Evolutionary conservation across 306 rosid genomes (phyloP), one percentile per base, ranked within the genome.

Genomic region (Cucurbita argyrosperma): DNA sequence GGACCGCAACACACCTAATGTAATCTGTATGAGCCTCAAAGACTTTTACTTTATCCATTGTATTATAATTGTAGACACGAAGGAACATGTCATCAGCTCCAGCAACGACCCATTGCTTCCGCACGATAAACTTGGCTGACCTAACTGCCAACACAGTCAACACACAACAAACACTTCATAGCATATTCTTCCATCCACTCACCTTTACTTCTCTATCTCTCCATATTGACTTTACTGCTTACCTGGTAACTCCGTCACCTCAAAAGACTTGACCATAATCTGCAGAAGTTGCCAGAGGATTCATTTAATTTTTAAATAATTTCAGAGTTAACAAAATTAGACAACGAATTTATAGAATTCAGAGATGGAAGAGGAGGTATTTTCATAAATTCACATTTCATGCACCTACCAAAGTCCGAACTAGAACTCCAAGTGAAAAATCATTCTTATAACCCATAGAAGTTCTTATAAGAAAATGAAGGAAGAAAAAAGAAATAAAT

Each of bases 11-110:
- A 80, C 99, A 87, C 79, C 99, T 88, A 63, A 94, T 94, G 88
- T 94, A 94, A 85, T 94, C 99, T n/a, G 90, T 80, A 78, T 94
- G 99, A 39, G 99, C 99, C 84, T 94, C 99, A 80, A 94, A 89
- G 37, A 85, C 88, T 84, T 89, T 89, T 68, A 91, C 81, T 79
- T 94, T 94, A 78, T 94, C 99, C 99, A 94, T 94, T 39, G 99
- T 94, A 79, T 94, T 94, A 83, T 91, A 94, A 82, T 94, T 91
- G 85, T 88, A 94, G 71, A 87, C 96, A 71, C 99, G 99, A 65
- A 94, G 77, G 67, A 77, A 80, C 96, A 94, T 89, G 84, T 94
- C 99, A 88, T 94, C 99, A 56, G 96, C 99, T 75, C 92, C 99
- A 74, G 96, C 96, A 77, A 94, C 99, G 40, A 94, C 96, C 99